Evolutionary conservation across 2,329 filamentous ascomycete genomes (phyloP), one percentile per base, ranked within the genome.

Genomic region (Esteya vermicola): DNA sequence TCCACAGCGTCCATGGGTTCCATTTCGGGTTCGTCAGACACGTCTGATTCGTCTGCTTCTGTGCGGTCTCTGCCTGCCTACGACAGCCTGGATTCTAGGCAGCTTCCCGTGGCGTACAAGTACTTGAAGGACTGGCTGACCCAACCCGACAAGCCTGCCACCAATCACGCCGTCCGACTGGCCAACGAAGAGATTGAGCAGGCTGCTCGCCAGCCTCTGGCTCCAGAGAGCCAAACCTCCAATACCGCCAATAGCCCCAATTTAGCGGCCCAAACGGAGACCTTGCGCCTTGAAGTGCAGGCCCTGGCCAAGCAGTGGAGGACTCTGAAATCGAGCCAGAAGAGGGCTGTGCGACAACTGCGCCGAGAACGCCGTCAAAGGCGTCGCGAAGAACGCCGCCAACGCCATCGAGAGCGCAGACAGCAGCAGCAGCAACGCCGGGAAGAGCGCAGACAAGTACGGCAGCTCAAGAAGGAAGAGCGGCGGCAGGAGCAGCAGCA

Each of bases 11-110:
- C 40, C 3, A 6, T 16, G 6, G 19, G 23, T 22, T 41, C 39
- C 2, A 5, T n/a, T 3, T 30, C 39, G 1, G 46, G 41, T 4
- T 47, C 45, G 0, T 47, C 41, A 2, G 33, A 33, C 2, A 26
- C 43, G 6, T 38, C 43, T 3, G 21, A 26, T 2, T 55, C 54
- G 2, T 47, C 44, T 43, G 61, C 59, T 0, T 61, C 58, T 3
- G 54, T 74, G 40, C 70, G 65, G 27, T 73, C 69, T 3, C 64
- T 77, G 1, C 68, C 70, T 0, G 62, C 68, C 39, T 67, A 67
- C 48, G 66, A 73, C 42, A 62, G 68, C 32, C 56, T 76, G 3
- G 53, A 52, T 12, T 63, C 65, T 39, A 49, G 56, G 16, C 70
- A 74, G 51, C 56, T 75, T 2, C 63, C 67, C 2, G 44, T 65